Base-by-base conservation (phyloP, 1,284 basidiomycete genomes). In the Leccinum subrobustum region DNA sequence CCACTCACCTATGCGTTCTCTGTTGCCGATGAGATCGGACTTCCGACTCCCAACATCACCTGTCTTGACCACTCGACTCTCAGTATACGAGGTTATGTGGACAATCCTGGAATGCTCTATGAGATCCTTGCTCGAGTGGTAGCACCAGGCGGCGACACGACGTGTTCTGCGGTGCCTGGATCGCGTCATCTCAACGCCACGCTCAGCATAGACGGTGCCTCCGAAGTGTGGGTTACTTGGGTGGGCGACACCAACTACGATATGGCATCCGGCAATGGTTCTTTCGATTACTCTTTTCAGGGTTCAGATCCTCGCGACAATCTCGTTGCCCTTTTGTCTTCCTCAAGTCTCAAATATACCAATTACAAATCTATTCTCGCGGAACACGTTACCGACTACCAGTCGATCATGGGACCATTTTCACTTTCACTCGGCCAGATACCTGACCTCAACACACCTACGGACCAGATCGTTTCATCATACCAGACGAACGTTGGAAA, bases 221-320 rank as follows among this genome's bases (percentile, higher is more conserved):
- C 75, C 1, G 83, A 86, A 57, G 78, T 84, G 0, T 87, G 82
- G 83, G 74, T 90, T 63, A 79, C 82, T 4, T 91, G 88, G 88
- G 83, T 86, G 25, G 89, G 88, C 23, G 87, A 79, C 29, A 91
- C 89, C 12, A 80, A 90, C 57, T 91, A 85, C 68, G 77, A 83
- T 61, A 82, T 84, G 72, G 71, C 82, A 64, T 83, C 87, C 1
- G 89, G 89, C 12, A 79, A 83, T 64, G 76, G 75, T 3, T 78
- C 78, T 12, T 79, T 79, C 68, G 70, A 74, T 35, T 91, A 85
- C 68, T 81, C 86, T 1, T 91, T 91, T 78, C 71, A 75, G 31
- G 87, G 88, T 9, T 54, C 76, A 0, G 86, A 89, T 61, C 87
- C 89, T 25, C 85, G 88, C 67, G 65, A 65, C 39, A 64, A 70